Evolutionary conservation across 2,329 filamentous ascomycete species (phyloP).

Genomic region (Alternaria novae-zelandiae): DNA sequence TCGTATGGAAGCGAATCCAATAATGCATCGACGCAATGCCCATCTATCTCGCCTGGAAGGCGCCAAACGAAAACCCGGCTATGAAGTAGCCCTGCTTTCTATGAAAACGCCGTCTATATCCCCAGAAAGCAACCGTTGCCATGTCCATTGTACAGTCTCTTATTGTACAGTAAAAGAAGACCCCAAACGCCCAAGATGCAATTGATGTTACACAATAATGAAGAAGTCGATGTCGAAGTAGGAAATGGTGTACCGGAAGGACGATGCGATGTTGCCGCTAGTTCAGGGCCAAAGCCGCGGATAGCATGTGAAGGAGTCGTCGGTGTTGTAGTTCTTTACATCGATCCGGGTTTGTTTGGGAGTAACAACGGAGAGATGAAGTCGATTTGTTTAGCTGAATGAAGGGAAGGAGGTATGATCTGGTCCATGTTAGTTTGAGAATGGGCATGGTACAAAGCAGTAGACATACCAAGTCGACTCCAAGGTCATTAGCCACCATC

Average conservation of each 20-base stretch:
- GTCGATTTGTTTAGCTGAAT: neutral
- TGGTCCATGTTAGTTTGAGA: slow-evolving; percentile 15
- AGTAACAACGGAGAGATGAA: neutral
- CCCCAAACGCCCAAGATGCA: slow-evolving; percentile 25
- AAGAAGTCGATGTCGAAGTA: slow-evolving; percentile 2
- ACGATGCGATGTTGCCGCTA: slow-evolving; percentile 1
- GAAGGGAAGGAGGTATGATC: neutral
- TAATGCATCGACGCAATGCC: neutral
- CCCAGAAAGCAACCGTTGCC: slow-evolving; percentile 6
- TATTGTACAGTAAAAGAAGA: slow-evolving; percentile 13
- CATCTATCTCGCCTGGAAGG: slow-evolving; percentile 2
- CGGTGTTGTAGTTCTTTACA: neutral
- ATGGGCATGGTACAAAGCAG: too few relatives aligned
- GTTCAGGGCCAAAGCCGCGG: slow-evolving; percentile 5
- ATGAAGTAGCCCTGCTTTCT: slow-evolving; percentile 8
- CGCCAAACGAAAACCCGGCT: neutral
- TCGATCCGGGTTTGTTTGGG: neutral
- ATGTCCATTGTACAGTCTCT: slow-evolving; percentile 18
- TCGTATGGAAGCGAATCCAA: neutral
- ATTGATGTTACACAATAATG: slow-evolving; percentile 10
- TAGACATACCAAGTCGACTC: too few relatives aligned
- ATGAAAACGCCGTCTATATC: slow-evolving; percentile 20
- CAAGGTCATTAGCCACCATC: slow-evolving; percentile 37
- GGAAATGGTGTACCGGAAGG: neutral
- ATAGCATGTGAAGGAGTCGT: neutral